A percentile compares a stretch with the other conserved stretches of the same genome.
These are phyloP conservation scores for Penicillium canescens DNA, from an alignment of 495 filamentous ascomycete species.

Conservation along the genomic window DNA sequence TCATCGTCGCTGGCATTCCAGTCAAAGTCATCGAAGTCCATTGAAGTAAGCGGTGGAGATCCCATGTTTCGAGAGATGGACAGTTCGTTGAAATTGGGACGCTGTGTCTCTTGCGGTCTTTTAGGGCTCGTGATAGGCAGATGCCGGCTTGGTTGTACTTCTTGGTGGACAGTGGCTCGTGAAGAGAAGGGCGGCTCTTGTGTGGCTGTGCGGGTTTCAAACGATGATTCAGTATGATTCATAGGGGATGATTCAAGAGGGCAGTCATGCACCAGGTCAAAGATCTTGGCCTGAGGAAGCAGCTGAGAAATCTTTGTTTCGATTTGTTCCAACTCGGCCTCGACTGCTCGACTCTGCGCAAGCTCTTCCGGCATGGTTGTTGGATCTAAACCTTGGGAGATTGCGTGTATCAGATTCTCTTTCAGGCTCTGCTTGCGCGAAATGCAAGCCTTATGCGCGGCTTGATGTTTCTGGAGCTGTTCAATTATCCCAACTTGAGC, in stretches of 20 bases:
- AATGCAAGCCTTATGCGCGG: slow-evolving; percentile 22
- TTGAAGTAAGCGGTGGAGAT: slow-evolving; percentile 28
- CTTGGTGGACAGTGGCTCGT: neutral
- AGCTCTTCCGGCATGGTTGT: slow-evolving; percentile 35
- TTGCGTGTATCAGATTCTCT: slow-evolving; percentile 31
- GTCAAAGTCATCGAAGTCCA: slow-evolving; percentile 60
- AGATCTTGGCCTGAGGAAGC: slow-evolving; percentile 24
- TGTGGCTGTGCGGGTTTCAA: neutral
- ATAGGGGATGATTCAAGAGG: neutral
- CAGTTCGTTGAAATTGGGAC: slow-evolving; percentile 27
- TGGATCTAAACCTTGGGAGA: slow-evolving; percentile 38
- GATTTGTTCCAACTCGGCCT: slow-evolving; percentile 35
- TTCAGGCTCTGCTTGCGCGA: slow-evolving; percentile 35
- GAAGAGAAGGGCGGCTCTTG: slow-evolving; percentile 1
- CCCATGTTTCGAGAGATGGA: slow-evolving; percentile 51
- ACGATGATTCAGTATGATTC: neutral
- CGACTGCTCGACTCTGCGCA: slow-evolving; percentile 34
- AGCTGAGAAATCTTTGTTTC: slow-evolving; percentile 33
- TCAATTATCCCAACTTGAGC: slow-evolving; percentile 37
- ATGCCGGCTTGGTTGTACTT: slow-evolving; percentile 3
- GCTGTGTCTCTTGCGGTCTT: slow-evolving; percentile 3
- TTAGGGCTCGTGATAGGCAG: slow-evolving; percentile 7
- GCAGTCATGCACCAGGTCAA: slow-evolving; percentile 5
- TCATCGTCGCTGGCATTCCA: slow-evolving; percentile 69
- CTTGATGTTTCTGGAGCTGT: slow-evolving; percentile 28